These are phyloP conservation scores for Solanum ossicruentum DNA, from an alignment of 257 asterid species.

Conservation along the genomic window DNA sequence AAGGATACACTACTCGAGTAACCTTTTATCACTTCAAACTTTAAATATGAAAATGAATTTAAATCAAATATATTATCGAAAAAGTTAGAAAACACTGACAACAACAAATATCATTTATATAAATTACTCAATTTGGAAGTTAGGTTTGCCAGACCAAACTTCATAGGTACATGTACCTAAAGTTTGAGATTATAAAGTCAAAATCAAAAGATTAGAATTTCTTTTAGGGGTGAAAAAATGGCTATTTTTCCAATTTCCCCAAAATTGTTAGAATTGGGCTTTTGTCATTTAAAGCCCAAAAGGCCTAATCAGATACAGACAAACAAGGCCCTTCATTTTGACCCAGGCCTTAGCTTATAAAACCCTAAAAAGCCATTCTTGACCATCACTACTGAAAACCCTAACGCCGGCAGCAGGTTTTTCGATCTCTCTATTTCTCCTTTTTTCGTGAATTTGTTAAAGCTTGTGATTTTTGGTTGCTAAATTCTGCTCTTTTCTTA, in stretches of 20 bases:
- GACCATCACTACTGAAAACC: not conserved
- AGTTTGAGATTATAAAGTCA: not conserved
- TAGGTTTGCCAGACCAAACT: too few species aligned
- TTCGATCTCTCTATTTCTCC: not conserved
- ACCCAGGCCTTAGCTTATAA: not conserved
- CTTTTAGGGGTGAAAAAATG: not conserved
- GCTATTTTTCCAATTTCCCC: not conserved
- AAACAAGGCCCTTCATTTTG: not conserved
- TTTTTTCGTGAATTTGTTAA: not conserved
- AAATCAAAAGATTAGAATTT: not conserved
- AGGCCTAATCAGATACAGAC: not conserved
- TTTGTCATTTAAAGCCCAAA: not conserved
- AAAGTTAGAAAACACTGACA: too few species aligned
- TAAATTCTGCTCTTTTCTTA: not conserved
- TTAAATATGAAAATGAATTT: too few species aligned
- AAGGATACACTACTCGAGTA: too few species aligned
- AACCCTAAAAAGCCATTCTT: not conserved
- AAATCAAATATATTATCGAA: too few species aligned
- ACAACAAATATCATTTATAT: too few species aligned
- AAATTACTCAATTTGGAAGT: too few species aligned
- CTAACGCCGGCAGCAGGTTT: not conserved
- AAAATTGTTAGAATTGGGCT: not conserved
- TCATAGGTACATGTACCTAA: not conserved
- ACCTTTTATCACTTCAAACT: too few species aligned
- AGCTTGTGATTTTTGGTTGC: not conserved